Conservation (phyloP, 2,329 filamentous ascomycete genomes). For the Raffaelea albimanens region DNA sequence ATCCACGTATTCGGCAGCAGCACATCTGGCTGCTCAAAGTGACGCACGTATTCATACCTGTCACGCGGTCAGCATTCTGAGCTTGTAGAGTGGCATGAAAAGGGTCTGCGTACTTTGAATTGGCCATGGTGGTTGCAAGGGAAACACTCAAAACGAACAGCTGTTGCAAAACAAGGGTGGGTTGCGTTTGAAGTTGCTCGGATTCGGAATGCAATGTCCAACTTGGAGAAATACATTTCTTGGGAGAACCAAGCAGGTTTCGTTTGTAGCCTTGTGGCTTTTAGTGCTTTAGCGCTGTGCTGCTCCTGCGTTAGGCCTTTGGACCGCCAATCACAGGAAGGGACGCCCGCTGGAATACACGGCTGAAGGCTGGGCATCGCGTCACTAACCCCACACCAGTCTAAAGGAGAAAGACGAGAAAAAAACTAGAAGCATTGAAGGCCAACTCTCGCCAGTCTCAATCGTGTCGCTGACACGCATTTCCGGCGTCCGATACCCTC, state of each 20-base stretch:
- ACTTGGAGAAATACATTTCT: too few species aligned
- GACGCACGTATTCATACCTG: slow-evolving; percentile 84
- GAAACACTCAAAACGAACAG: too few species aligned
- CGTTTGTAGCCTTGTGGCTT: too few species aligned
- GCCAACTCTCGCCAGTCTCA: too few species aligned
- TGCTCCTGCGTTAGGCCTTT: neutral
- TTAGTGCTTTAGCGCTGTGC: neutral
- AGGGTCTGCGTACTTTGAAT: slow-evolving; percentile 16
- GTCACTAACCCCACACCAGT: too few species aligned
- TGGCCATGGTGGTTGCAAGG: slow-evolving; percentile 13
- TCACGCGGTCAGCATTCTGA: slow-evolving; percentile 26
- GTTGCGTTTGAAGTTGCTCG: neutral
- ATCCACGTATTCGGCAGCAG: slow-evolving; percentile 92
- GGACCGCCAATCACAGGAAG: neutral
- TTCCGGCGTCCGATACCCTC: too few species aligned
- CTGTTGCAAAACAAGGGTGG: neutral
- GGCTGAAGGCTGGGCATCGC: neutral
- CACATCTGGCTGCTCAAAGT: slow-evolving; percentile 73
- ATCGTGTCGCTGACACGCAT: too few species aligned
- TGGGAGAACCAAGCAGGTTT: too few species aligned
- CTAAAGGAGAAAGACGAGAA: too few species aligned
- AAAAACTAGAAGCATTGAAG: too few species aligned
- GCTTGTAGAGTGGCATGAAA: neutral
- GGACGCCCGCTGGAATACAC: neutral
- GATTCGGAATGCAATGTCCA: too few species aligned